These are phyloP conservation scores for Arthrobotrys pseudoclavata DNA, from an alignment of 2,329 filamentous ascomycete genomes.

Conservation along the genomic window DNA sequence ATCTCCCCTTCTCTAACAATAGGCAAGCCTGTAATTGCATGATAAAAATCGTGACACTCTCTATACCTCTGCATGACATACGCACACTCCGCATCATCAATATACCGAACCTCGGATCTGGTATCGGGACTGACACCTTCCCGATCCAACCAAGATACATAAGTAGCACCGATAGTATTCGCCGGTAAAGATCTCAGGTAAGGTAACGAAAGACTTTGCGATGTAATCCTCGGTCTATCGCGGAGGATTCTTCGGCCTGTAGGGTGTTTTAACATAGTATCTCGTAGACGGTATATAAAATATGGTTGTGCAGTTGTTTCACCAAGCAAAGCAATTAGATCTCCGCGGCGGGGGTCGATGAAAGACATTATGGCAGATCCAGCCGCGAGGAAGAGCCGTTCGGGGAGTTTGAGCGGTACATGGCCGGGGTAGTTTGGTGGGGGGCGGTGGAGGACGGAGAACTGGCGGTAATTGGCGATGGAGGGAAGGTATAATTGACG, in stretches of 20 bases:
- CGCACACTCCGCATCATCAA: conserved; percentile 94
- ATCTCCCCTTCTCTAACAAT: conserved; percentile 95
- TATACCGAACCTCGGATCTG: conserved; percentile 83
- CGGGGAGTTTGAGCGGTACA: conserved; percentile 84
- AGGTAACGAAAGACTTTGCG: conserved; percentile 75
- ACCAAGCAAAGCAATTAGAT: conserved; percentile 93
- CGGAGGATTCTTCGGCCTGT: conserved; percentile 92
- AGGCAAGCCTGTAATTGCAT: conserved; percentile 90
- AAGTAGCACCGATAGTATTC: conserved; percentile 83
- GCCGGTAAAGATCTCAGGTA: conserved; percentile 79
- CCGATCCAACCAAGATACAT: conserved; percentile 90
- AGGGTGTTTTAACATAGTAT: conserved; percentile 86
- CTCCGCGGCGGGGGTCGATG: conserved; percentile 83
- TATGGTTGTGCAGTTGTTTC: conserved; percentile 95
- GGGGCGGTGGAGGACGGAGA: conserved; percentile 88
- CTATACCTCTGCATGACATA: conserved; percentile 99
- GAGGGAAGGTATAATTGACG: conserved; percentile 12
- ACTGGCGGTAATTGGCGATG: conserved; percentile 67
- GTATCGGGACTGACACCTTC: conserved; percentile 96
- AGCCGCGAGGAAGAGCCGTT: conserved; percentile 79
- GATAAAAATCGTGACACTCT: conserved; percentile 98
- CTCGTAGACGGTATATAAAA: conserved; percentile 91
- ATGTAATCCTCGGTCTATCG: conserved; percentile 88
- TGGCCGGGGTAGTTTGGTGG: conserved; percentile 91
- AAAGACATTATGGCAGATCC: conserved; percentile 76